These are phyloP conservation scores for Lachancea dasiensis DNA, from an alignment of 805 yeast genomes.

Conservation along the genomic window DNA sequence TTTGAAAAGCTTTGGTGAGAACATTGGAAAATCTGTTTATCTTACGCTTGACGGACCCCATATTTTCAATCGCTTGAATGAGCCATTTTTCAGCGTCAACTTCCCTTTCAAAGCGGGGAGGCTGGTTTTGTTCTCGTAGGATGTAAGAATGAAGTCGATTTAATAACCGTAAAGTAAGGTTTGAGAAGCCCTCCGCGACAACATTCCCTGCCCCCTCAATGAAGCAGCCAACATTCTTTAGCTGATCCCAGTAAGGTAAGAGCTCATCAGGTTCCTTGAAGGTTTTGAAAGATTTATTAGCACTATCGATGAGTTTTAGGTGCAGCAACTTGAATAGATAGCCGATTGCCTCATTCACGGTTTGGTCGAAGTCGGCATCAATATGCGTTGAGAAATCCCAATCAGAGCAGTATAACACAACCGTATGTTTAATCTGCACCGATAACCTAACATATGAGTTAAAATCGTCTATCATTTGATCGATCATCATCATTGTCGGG, in stretches of 20 bases:
- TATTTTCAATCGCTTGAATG: slow-evolving; percentile 58
- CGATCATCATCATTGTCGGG: slow-evolving; percentile 94
- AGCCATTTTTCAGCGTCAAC: slow-evolving; percentile 57
- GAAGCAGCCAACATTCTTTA: slow-evolving; percentile 69
- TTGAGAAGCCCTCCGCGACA: slow-evolving; percentile 70
- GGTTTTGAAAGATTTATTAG: slow-evolving; percentile 66
- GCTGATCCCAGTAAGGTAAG: slow-evolving; percentile 72
- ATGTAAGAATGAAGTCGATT: slow-evolving; percentile 65
- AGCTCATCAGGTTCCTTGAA: slow-evolving; percentile 84
- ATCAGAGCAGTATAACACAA: slow-evolving; percentile 49
- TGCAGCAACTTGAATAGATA: slow-evolving; percentile 67
- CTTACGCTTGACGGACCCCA: slow-evolving; percentile 74
- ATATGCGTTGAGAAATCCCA: slow-evolving; percentile 68
- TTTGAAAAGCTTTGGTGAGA: slow-evolving; percentile 64
- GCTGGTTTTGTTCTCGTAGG: slow-evolving; percentile 63
- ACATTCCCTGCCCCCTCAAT: slow-evolving; percentile 77
- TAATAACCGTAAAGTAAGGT: slow-evolving; percentile 58
- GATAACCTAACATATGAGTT: slow-evolving; percentile 71
- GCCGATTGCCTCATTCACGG: slow-evolving; percentile 65
- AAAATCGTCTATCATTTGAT: slow-evolving; percentile 85
- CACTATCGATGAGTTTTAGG: slow-evolving; percentile 72
- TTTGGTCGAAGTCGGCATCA: slow-evolving; percentile 58
- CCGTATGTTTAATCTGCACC: slow-evolving; percentile 63
- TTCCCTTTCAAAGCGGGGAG: slow-evolving; percentile 39
- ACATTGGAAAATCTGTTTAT: slow-evolving; percentile 69